phyloP scores from a whole-genome alignment of 768 basidiomycete genomes.

The Lactifluus pinguis region DNA sequence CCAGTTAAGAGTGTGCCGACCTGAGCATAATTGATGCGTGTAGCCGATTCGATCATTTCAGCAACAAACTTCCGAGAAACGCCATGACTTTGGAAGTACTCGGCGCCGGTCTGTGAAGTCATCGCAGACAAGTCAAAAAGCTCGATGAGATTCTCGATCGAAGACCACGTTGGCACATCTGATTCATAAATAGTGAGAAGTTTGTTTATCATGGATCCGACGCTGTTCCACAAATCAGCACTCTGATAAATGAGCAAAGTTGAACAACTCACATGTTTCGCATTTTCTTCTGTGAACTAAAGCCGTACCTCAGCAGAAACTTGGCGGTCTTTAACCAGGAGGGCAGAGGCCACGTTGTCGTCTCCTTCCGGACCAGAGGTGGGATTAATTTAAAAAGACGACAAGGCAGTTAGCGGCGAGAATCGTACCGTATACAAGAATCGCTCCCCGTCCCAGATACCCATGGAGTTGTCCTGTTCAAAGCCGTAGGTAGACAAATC shows the following conservation, averaged over 20 bases:
- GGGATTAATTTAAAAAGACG: neutral
- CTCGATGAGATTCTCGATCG: slow-evolving; percentile 30
- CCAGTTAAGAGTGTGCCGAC: slow-evolving; percentile 25
- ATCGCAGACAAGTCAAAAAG: slow-evolving; percentile 25
- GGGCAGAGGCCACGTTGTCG: neutral
- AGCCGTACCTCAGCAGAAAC: slow-evolving; percentile 13
- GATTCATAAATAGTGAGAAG: slow-evolving; percentile 48
- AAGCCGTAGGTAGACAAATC: slow-evolving; percentile 48
- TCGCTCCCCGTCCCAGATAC: slow-evolving; percentile 77
- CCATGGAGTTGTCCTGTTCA: slow-evolving; percentile 43
- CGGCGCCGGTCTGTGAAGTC: slow-evolving; percentile 40
- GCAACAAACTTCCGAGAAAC: slow-evolving; percentile 47
- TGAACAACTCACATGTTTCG: slow-evolving; percentile 6
- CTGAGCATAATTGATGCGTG: slow-evolving; percentile 77
- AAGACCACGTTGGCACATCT: slow-evolving; percentile 50
- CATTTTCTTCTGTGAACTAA: neutral
- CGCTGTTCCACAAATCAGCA: slow-evolving; percentile 30
- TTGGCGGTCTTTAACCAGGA: slow-evolving; percentile 10
- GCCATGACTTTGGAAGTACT: slow-evolving; percentile 46
- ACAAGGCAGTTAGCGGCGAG: neutral
- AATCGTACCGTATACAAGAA: slow-evolving; percentile 54
- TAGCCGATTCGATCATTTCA: slow-evolving; percentile 69
- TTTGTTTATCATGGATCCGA: slow-evolving; percentile 39
- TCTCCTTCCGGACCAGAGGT: neutral
- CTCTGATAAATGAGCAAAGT: neutral